These are phyloP conservation scores for Leishmania amazonensis DNA, from an alignment of 208 protist genomes.

Conservation along the genomic window DNA sequence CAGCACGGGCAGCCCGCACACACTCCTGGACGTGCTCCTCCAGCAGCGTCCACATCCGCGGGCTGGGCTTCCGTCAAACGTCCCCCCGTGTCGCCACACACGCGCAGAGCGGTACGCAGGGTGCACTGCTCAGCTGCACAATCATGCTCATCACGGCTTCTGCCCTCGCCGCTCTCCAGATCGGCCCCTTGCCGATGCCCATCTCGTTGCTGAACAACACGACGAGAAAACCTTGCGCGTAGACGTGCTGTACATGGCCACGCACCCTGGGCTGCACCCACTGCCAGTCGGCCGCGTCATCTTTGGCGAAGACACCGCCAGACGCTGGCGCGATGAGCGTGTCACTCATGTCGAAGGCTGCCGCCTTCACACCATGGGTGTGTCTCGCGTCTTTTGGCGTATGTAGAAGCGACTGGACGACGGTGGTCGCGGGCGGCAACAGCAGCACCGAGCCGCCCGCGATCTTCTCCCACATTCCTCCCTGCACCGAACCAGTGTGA, in stretches of 20 bases:
- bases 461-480: constrained; percentile 33
- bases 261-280: constrained; percentile 56
- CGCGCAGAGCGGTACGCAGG: constrained; percentile 66
- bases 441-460: constrained; percentile 37
- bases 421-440: constrained; percentile 32
- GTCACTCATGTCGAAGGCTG: constrained; percentile 83
- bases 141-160: constrained; percentile 56
- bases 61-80: constrained; percentile 88
- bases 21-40: constrained; percentile 38
- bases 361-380: constrained; percentile 39
- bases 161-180: constrained; percentile 63
- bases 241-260: constrained; percentile 44
- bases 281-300: constrained; percentile 68
- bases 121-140: constrained; percentile 38
- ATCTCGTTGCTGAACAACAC: constrained; percentile 94
- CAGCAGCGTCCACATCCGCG: constrained; percentile 87
- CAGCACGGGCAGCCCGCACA: not conserved
- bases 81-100: constrained; percentile 82
- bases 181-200: constrained; percentile 63
- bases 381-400: not conserved
- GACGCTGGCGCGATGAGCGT: constrained; percentile 64
- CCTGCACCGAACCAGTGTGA: not conserved
- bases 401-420: constrained; percentile 13
- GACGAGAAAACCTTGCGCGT: constrained; percentile 74
- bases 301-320: constrained; percentile 62